Percentiles rank a stretch among this genome's conserved stretches.
These are phyloP conservation scores for Deakozyma indianensis DNA, from an alignment of 805 yeast genomes.

Conservation along the genomic window DNA sequence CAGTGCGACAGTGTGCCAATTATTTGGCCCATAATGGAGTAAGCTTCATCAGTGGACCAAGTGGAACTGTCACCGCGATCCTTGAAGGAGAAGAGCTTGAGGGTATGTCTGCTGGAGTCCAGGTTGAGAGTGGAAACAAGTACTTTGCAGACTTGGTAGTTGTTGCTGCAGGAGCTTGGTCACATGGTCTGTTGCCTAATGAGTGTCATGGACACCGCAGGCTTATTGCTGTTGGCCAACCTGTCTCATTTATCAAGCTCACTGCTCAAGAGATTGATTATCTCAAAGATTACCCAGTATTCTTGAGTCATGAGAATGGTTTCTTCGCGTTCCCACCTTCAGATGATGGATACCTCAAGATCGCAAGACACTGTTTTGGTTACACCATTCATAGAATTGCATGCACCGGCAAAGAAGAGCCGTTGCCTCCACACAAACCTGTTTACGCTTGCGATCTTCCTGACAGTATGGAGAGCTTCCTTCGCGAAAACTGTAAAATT, in stretches of 20 bases:
- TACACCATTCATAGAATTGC: background rate
- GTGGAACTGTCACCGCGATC: conserved; percentile 16
- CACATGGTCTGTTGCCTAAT: conserved; percentile 17
- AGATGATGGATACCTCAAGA: conserved; percentile 21
- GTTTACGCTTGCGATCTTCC: background rate
- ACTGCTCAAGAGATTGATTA: conserved; percentile 22
- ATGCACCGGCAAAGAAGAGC: background rate
- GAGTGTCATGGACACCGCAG: conserved; percentile 20
- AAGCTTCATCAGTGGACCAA: conserved; percentile 21
- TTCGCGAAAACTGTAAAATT: background rate
- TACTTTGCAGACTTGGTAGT: conserved; percentile 24
- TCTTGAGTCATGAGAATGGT: conserved; percentile 29
- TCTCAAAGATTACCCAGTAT: conserved; percentile 27
- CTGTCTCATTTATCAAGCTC: conserved; percentile 25
- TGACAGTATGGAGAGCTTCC: background rate
- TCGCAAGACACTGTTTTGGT: conserved; percentile 22
- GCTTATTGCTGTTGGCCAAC: conserved; percentile 22
- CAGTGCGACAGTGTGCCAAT: conserved; percentile 21
- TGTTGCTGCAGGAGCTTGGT: conserved; percentile 25
- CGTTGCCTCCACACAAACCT: background rate
- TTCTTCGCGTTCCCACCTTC: conserved; percentile 35
- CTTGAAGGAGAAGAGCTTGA: conserved; percentile 4
- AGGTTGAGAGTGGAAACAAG: conserved; percentile 16
- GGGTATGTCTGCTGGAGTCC: conserved; percentile 11
- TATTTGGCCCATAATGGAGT: conserved; percentile 22